Percentiles rank a stretch among this genome's conserved stretches.
phyloP scores from a whole-genome alignment of 2,329 filamentous ascomycete species.

The Metarhizium robertsii region DNA sequence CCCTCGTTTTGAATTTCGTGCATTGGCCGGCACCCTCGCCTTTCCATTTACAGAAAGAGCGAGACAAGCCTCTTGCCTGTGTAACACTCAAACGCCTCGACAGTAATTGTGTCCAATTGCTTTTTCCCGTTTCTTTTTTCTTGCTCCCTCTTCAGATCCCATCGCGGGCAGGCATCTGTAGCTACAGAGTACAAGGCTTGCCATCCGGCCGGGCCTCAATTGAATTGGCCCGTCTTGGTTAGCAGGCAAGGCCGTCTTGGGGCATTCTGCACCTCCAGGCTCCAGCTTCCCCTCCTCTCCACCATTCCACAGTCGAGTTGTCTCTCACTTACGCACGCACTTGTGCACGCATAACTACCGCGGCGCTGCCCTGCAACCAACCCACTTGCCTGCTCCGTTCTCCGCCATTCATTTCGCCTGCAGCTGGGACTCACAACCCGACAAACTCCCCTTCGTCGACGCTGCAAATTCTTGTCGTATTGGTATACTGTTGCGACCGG shows the following conservation, averaged over 20 bases:
- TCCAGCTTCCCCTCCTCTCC: background rate
- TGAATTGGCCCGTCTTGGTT: background rate
- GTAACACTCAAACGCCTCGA: background rate
- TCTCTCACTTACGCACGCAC: background rate
- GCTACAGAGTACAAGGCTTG: background rate
- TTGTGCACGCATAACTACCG: slow-evolving; percentile 2
- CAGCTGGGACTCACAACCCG: background rate
- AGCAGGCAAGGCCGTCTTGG: background rate
- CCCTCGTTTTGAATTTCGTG: background rate
- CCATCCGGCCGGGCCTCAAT: background rate
- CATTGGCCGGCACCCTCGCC: background rate
- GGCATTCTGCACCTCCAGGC: background rate
- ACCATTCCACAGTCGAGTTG: background rate
- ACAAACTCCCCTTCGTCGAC: background rate
- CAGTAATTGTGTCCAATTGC: background rate
- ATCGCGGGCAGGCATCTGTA: background rate
- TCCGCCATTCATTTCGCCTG: slow-evolving; percentile 8
- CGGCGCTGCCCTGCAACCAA: slow-evolving; percentile 5
- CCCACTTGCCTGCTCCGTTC: background rate
- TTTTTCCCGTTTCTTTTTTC: background rate
- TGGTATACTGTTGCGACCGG: background rate
- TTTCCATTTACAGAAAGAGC: background rate
- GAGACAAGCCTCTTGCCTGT: background rate
- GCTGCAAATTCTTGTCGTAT: background rate
- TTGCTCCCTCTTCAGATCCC: background rate